Evolutionary conservation across 306 rosid genomes (phyloP), one percentile per base, ranked within the genome.

Genomic region (Cucurbita ficifolia): DNA sequence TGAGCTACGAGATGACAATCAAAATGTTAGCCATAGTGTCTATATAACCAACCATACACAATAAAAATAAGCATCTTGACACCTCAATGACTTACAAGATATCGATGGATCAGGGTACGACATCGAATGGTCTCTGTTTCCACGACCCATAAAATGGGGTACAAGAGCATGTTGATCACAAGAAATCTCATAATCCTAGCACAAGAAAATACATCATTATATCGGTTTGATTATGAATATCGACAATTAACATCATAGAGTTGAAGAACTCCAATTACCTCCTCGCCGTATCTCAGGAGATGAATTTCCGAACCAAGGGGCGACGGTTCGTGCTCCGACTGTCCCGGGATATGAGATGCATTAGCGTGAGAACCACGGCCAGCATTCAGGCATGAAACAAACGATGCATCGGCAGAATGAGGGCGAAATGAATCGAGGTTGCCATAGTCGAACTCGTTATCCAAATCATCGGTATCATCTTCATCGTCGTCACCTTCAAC

Each of bases 401-500:
- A 81, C 73, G 79, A 42, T 60, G 87, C 88, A 50, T 88, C 99
- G 0, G 85, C 78, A 76, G 19, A 69, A 43, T 70, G 82, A 0
- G 78, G 59, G 58, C 91, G 90, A 49, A 79, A 39, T 46, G 74
- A 81, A 76, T 88, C 90, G 13, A 74, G 33, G 60, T 77, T 68
- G n/a, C 80, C 97, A 65, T 88, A 91, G 71, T 85, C 89, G 72
- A 94, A 94, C 78, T 94, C 99, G 38, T 91, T 87, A 77, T 94
- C 96, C 85, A 94, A 82, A 79, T 94, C 99, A 71, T 94, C 99
- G 72, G 82, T 81, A 68, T 76, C 99, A 81, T 94, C 99, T 77
- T 94, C 99, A 18, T 94, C 99, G 24, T 94, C 99, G 2, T 94
- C 99, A 2, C 96, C 97, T 77, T 94, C 96, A 57, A 94, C 99